Conservation (phyloP, 805 yeast genomes). For the Myxozyma lipomycoides region DNA sequence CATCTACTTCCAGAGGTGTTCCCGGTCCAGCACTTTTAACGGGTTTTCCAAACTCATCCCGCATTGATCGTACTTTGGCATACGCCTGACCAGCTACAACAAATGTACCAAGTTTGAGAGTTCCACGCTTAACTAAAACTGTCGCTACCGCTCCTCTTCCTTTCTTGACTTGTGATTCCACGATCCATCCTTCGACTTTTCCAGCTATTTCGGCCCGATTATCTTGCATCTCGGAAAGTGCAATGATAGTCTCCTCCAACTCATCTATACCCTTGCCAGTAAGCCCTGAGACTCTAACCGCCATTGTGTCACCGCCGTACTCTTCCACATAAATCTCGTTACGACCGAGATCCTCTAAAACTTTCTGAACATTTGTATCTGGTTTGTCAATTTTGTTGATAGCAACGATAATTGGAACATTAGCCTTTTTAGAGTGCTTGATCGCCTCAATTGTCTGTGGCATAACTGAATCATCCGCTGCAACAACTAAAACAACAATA, state of each 20-base stretch:
- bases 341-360: constrained; percentile 68
- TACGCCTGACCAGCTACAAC: constrained; percentile 82
- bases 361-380: constrained; percentile 69
- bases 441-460: constrained; percentile 97
- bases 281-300: constrained; percentile 80
- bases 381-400: constrained; percentile 86
- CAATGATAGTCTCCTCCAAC: constrained; percentile 80
- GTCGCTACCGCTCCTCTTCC: constrained; percentile 81
- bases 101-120: constrained; percentile 62
- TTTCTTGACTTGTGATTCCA: constrained; percentile 77
- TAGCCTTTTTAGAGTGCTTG: constrained; percentile 79
- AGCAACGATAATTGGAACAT: constrained; percentile 84
- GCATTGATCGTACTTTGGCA: constrained; percentile 77
- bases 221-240: constrained; percentile 80
- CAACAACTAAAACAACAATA: constrained; percentile 86
- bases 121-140: constrained; percentile 74
- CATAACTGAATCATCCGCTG: constrained; percentile 96
- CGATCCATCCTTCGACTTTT: constrained; percentile 79
- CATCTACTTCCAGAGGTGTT: constrained; percentile 83
- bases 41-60: constrained; percentile 64
- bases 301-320: constrained; percentile 92
- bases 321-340: constrained; percentile 83
- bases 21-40: constrained; percentile 75
- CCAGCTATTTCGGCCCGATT: constrained; percentile 54
- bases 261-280: constrained; percentile 83